Evolutionary conservation across 2,329 filamentous ascomycete genomes (phyloP).

Genomic region (Fusarium kyushuense): DNA sequence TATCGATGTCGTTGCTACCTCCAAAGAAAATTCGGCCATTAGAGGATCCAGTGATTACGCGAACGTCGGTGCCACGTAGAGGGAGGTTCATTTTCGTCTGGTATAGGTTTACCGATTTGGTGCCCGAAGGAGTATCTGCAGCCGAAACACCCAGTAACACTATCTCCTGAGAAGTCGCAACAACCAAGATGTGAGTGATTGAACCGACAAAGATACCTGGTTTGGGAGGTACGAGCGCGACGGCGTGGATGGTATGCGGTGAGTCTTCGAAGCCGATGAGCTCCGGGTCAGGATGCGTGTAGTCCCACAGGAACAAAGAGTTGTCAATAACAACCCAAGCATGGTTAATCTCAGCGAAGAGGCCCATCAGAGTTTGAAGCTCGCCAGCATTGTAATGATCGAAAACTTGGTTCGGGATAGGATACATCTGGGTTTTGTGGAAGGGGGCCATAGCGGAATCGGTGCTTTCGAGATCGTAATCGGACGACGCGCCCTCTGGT

Average conservation of each 20-base stretch:
- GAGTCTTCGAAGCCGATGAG: slow-evolving; percentile 93
- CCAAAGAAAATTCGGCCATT: slow-evolving; percentile 95
- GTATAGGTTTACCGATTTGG: slow-evolving; percentile 81
- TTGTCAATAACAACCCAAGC: slow-evolving; percentile 98
- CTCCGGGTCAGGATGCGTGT: slow-evolving; percentile 90
- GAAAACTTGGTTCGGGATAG: slow-evolving; percentile 91
- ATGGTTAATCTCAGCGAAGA: slow-evolving; percentile 94
- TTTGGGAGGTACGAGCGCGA: slow-evolving; percentile 87
- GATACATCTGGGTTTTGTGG: slow-evolving; percentile 85
- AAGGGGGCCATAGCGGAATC: slow-evolving; percentile 87
- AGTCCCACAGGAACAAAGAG: slow-evolving; percentile 97
- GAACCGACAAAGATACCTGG: slow-evolving; percentile 86
- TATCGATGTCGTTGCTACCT: slow-evolving; percentile 82
- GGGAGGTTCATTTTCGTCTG: slow-evolving; percentile 87
- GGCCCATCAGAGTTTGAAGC: slow-evolving; percentile 90
- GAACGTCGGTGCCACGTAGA: slow-evolving; percentile 80
- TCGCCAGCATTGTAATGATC: slow-evolving; percentile 91
- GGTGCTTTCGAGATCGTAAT: slow-evolving; percentile 82
- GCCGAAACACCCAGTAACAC: slow-evolving; percentile 87
- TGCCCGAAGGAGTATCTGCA: slow-evolving; percentile 73
- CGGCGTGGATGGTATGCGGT: slow-evolving; percentile 87
- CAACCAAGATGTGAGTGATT: slow-evolving; percentile 89
- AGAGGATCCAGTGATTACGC: slow-evolving; percentile 82
- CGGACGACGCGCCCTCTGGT: slow-evolving; percentile 87
- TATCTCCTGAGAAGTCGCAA: slow-evolving; percentile 88